Evolutionary conservation across 2,329 filamentous ascomycete genomes (phyloP), one percentile per base, ranked within the genome.

Genomic region (Aspergillus sclerotialis): DNA sequence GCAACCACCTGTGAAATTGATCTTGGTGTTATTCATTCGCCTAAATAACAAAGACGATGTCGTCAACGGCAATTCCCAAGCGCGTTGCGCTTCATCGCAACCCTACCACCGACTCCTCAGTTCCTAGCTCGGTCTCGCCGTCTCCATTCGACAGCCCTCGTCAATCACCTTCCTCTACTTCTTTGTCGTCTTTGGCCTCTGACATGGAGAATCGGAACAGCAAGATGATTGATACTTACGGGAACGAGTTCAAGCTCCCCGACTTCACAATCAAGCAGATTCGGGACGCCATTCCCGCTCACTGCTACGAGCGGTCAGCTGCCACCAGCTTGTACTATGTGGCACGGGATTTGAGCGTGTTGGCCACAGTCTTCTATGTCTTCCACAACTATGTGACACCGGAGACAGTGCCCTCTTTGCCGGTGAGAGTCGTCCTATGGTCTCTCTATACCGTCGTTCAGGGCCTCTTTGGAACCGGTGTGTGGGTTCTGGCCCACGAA

Each of bases 241-340:
- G 92, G 65, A 94, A 96, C 65, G 76, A 88, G 56, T 98, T 98
- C 71, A 73, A 86, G 64, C 75, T 94, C 37, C 92, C 92, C 49
- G 82, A 96, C 67, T 98, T 84, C 72, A 94, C 88, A 59, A 94
- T 98, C 75, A 94, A 94, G 74, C 78, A 98, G 60, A 90, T 98
- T 60, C 82, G 87, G 56, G 84, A 94, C 68, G 92, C 92, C 61
- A 98, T 98, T 50, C 92, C 92, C 46, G 87, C 89, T 67, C 92
- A 95, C 75, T 98, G 92, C 76, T 96, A 84, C 65, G 75, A 95
- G 71, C 83, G 92, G 42, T 94, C 86, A 30, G 84, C 77, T 42
- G 60, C 78, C 46, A 78, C 69, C 46, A 83, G 89, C 47, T 72
- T 95, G 58, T 68, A 61, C 55, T 96, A 96, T 66, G 89, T 96